Evolutionary conservation across 2,329 filamentous ascomycete genomes (phyloP).

Genomic region (Beauveria medogensis): DNA sequence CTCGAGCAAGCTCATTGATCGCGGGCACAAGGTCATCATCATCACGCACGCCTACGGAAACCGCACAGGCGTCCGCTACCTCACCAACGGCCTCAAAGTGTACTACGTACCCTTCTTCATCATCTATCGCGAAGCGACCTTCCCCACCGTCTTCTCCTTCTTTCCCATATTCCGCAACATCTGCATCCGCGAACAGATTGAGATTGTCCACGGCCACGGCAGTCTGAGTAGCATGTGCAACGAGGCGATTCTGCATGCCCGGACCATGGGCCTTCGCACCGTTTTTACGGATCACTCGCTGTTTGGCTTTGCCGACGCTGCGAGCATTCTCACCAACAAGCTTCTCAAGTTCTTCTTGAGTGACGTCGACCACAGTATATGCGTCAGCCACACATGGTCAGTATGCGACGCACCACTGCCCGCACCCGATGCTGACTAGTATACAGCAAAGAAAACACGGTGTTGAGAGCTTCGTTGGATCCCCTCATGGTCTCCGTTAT

Average conservation of each 20-base stretch:
- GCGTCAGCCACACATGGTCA: conserved; percentile 95
- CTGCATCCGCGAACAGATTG: conserved; percentile 84
- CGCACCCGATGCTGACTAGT: conserved; percentile 14
- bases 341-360: conserved; percentile 91
- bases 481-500: conserved; percentile 97
- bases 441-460: conserved; percentile 89
- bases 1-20: conserved; percentile 90
- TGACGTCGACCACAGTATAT: conserved; percentile 97
- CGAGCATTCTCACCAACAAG: conserved; percentile 94
- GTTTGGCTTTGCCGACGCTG: conserved; percentile 94
- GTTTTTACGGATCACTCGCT: conserved; percentile 97
- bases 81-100: conserved; percentile 96
- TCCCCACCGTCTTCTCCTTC: conserved; percentile 97
- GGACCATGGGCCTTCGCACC: conserved; percentile 92
- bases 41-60: conserved; percentile 94
- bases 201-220: conserved; percentile 96
- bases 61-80: conserved; percentile 83
- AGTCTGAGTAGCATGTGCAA: conserved; percentile 90
- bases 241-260: conserved; percentile 86
- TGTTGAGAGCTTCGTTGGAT: conserved; percentile 86
- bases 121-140: conserved; percentile 87
- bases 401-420: conserved; percentile 16
- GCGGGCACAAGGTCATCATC: conserved; percentile 95
- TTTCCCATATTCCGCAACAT: conserved; percentile 98
- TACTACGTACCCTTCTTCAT: conserved; percentile 96